Conservation (phyloP, 1,139 yeast genomes). For the Diutina ranongensis region DNA sequence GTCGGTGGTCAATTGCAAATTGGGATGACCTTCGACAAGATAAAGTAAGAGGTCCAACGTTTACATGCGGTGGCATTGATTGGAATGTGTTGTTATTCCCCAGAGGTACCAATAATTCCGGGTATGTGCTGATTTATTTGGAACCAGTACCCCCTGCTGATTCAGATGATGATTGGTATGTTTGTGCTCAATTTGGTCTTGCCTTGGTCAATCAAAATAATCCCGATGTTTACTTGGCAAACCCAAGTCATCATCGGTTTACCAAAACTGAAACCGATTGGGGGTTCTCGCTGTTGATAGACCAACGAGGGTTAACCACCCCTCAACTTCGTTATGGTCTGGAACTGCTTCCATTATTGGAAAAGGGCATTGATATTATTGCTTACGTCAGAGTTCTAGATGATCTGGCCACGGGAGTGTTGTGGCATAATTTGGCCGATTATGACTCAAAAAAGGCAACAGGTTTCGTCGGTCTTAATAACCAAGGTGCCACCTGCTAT, state of each 20-base stretch:
- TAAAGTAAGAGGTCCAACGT: slow-evolving; percentile 40
- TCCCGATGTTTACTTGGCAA: slow-evolving; percentile 23
- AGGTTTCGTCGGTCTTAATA: slow-evolving; percentile 85
- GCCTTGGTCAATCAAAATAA: slow-evolving; percentile 76
- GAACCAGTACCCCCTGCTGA: slow-evolving; percentile 41
- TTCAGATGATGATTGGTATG: slow-evolving; percentile 46
- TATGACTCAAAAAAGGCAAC: slow-evolving; percentile 83
- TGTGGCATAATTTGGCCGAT: slow-evolving; percentile 80
- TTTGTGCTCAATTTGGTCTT: slow-evolving; percentile 84
- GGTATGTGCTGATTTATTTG: slow-evolving; percentile 46
- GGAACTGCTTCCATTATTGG: slow-evolving; percentile 47
- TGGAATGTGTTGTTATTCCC: slow-evolving; percentile 79
- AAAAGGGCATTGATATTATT: slow-evolving; percentile 26
- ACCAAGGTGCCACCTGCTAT: slow-evolving; percentile 98
- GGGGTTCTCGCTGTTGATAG: slow-evolving; percentile 83
- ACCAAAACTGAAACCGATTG: slow-evolving; percentile 73
- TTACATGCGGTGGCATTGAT: slow-evolving; percentile 54
- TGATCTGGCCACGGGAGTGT: slow-evolving; percentile 82
- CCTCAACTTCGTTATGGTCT: slow-evolving; percentile 28
- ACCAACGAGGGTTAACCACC: slow-evolving; percentile 36
- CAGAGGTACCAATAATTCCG: slow-evolving; percentile 37
- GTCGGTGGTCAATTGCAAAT: slow-evolving; percentile 68
- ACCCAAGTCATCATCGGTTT: slow-evolving; percentile 56
- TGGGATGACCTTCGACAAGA: slow-evolving; percentile 41
- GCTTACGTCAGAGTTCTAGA: slow-evolving; percentile 58